phyloP scores from a whole-genome alignment of 495 filamentous ascomycete species.

The Hypoxylon subgilvum region DNA sequence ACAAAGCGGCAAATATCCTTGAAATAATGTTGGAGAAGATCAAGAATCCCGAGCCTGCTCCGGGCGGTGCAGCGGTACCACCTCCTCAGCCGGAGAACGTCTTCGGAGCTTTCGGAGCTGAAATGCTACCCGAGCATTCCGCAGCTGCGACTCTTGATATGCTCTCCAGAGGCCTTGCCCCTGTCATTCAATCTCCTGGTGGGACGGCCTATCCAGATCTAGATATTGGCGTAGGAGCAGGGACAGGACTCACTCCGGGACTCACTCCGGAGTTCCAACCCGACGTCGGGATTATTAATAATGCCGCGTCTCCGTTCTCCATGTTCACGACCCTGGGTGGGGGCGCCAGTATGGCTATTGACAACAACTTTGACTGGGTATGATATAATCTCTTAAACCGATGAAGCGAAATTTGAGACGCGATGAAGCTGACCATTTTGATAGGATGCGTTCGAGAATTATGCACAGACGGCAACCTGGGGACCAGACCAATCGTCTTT shows the following conservation, averaged over 20 bases:
- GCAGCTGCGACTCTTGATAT: constrained; percentile 85
- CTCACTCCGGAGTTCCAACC: constrained; percentile 58
- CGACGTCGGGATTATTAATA: constrained; percentile 55
- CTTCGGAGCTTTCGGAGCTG: constrained; percentile 41
- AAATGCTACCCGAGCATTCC: constrained; percentile 63
- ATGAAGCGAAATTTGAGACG: neutral
- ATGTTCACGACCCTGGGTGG: constrained; percentile 57
- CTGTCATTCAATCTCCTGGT: constrained; percentile 51
- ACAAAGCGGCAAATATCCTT: constrained; percentile 78
- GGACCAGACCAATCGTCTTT: constrained; percentile 51
- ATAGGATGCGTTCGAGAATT: constrained; percentile 58
- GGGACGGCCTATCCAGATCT: constrained; percentile 45
- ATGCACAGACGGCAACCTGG: constrained; percentile 55
- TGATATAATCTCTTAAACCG: constrained; percentile 40
- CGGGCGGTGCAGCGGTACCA: constrained; percentile 38
- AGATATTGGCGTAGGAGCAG: constrained; percentile 42
- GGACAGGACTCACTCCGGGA: constrained; percentile 37
- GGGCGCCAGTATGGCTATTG: constrained; percentile 42
- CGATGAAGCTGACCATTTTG: constrained; percentile 7
- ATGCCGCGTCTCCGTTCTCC: constrained; percentile 61
- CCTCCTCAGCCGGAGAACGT: constrained; percentile 19
- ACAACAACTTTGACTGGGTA: constrained; percentile 81
- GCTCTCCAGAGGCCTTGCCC: constrained; percentile 72
- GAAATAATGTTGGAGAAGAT: constrained; percentile 81
- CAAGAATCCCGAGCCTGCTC: constrained; percentile 46